Base-by-base conservation (phyloP, 2,329 filamentous ascomycete species). In the Madurella mycetomatis region DNA sequence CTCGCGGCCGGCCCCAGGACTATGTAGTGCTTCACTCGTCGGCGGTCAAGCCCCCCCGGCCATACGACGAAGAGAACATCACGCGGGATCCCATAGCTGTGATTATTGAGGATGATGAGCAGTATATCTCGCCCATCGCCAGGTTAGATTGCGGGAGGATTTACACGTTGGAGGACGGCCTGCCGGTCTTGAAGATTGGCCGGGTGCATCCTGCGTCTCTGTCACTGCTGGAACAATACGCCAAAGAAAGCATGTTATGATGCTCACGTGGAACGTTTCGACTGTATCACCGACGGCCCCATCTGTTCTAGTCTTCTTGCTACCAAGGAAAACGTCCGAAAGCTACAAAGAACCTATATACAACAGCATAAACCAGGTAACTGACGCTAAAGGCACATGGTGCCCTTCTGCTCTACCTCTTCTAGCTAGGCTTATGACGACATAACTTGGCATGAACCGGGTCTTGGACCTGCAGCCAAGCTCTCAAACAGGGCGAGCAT, bases 101-200 rank as follows among this genome's bases (percentile, higher is more conserved):
- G 3, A 65, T 66, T 7, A 60, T 66, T n/a, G 65, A 67, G 49
- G 60, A 64, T 5, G 56, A 49, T 5, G 55, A 61, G 41, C 58
- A 64, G 56, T 64, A 46, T 17, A 63, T 67, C 30, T 60, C 63
- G 25, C 63, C 62, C 9, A 17, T 57, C 15, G 65, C 65, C 18
- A 51, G 65, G 39, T 41, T 67, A 17, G 65, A 67, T 45, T 65
- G 61, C 34, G 57, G 60, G 1, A 51, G 65, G n/a, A 48, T 66
- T 3, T 67, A 63, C 43, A 66, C 65, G 1, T 61, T 67, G 9
- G 63, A 67, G 53, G 60, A 67, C 9, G 54, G 58, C 39, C 34
- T 66, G 43, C 47, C 32, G 47, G 61, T 65, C 1, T 57, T 62
- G 55, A 67, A 67, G 55, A 56, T 65, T 32, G 65, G 65, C 9